Evolutionary conservation across 768 basidiomycete species (phyloP).

Genomic region (Leccinum disarticulatum): DNA sequence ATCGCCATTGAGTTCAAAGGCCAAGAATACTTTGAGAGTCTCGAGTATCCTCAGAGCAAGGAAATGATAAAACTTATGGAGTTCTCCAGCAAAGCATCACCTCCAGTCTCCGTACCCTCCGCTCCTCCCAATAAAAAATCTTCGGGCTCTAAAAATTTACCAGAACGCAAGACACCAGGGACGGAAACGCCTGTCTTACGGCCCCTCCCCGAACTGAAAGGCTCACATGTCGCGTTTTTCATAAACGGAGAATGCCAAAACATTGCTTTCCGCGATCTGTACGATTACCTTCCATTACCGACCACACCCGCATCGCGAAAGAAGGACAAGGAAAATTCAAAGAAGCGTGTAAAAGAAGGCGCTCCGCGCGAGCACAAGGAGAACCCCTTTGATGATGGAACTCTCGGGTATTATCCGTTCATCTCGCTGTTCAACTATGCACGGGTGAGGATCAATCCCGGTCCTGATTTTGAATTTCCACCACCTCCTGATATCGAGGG

Average conservation of each 20-base stretch:
- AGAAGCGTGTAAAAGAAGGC: constrained; percentile 61
- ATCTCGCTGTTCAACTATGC: constrained; percentile 92
- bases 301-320: constrained; percentile 54
- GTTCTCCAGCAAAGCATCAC: constrained; percentile 58
- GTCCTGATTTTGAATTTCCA: constrained; percentile 80
- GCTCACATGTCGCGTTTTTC: constrained; percentile 84
- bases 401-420: constrained; percentile 93
- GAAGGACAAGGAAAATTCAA: constrained; percentile 57
- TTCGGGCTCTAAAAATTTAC: constrained; percentile 64
- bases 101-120: constrained; percentile 56
- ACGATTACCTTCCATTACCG: constrained; percentile 84
- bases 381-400: constrained; percentile 91
- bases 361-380: constrained; percentile 71
- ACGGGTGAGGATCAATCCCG: constrained; percentile 80
- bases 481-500: constrained; percentile 80
- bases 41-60: constrained; percentile 85
- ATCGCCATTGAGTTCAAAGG: constrained; percentile 94
- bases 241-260: constrained; percentile 87
- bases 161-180: constrained; percentile 47
- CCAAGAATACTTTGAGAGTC: constrained; percentile 94
- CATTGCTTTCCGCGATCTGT: constrained; percentile 82
- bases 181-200: constrained; percentile 48
- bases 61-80: constrained; percentile 93
- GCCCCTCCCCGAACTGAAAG: constrained; percentile 64
- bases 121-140: constrained; percentile 58